Base-by-base conservation (phyloP, 306 rosid genomes). In the Myrica gale region DNA sequence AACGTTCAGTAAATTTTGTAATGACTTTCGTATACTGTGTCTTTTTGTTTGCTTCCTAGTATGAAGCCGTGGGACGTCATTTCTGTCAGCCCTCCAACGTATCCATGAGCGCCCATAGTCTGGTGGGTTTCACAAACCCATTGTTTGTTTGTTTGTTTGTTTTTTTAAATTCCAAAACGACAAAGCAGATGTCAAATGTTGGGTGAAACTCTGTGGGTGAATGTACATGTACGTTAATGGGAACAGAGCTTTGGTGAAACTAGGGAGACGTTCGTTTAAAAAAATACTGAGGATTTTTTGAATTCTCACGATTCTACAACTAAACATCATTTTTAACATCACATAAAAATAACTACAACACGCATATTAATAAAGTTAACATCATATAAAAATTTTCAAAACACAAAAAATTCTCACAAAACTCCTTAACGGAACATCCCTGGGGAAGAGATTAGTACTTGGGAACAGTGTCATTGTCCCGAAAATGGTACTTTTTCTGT, bases 51-150 rank as follows among this genome's bases (percentile, higher is more conserved):
- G 93, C 88, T 80, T 76, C 91, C 90, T 88, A 74, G 83, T 69
- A 69, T 83, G 92, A 82, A 77, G 89, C 91, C 93, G 84, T 79
- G 83, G 37, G 76, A 77, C 74, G 81, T 85, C 86, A 84, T 78
- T 82, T 55, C 19, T 42, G 77, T 68, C 67, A 71, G 79, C 50
- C 52, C 41, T 75, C 70, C 77, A 43, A 69, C 58, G 46, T 69
- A 51, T 48, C 71, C 50, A 10, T 52, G 72, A 66, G 74, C 67
- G 69, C 69, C 82, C 79, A 78, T 80, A 32, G 81, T 73, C 63
- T 13, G 69, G 57, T 72, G 66, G 68, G 66, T 77, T 50, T 47
- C 76, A 17, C 20, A 61, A 45, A 68, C 74, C 26, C 26, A 16
- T 23, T 23, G 1, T 32, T 32, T 32, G n/a, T n/a, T n/a, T n/a